phyloP scores from a whole-genome alignment of 2,329 filamentous ascomycete species.

The Colletotrichum neosansevieriae region DNA sequence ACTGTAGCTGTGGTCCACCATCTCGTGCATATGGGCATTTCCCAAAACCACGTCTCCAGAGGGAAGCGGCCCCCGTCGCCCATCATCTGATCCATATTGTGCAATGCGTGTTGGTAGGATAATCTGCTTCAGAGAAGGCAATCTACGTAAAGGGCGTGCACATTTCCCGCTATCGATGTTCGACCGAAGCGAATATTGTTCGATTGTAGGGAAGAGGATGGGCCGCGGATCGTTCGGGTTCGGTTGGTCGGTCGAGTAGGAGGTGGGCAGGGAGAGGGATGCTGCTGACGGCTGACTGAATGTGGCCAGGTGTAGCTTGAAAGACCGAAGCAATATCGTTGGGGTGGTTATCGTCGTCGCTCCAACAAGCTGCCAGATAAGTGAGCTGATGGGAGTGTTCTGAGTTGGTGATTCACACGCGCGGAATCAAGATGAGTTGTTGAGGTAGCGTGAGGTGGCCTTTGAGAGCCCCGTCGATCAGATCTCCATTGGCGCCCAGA shows the following conservation, averaged over 20 bases:
- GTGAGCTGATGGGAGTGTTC: too few species aligned
- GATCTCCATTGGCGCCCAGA: constrained; percentile 2
- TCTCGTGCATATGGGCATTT: constrained; percentile 95
- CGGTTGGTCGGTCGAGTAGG: not conserved
- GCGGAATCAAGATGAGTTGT: not conserved
- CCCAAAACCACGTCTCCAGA: constrained; percentile 97
- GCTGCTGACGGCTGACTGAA: not conserved
- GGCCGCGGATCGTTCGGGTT: not conserved
- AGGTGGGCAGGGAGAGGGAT: not conserved
- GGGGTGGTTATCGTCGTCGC: not conserved
- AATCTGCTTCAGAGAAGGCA: constrained; percentile 18
- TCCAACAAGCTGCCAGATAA: too few species aligned
- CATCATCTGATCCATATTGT: constrained; percentile 68
- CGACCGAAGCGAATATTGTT: not conserved
- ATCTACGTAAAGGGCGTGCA: not conserved
- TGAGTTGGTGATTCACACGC: not conserved
- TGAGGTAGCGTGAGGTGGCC: constrained; percentile 12
- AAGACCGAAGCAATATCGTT: too few species aligned
- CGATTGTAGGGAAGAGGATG: not conserved
- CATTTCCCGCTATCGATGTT: constrained; percentile 13
- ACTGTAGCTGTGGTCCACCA: constrained; percentile 98
- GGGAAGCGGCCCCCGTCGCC: constrained; percentile 75
- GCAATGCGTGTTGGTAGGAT: not conserved
- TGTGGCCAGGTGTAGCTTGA: not conserved
- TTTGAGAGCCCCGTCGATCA: constrained; percentile 6